Evolutionary conservation across 139 green algal genomes (phyloP), one percentile per base, ranked within the genome.

Genomic region (Spirogloea muscicola): DNA sequence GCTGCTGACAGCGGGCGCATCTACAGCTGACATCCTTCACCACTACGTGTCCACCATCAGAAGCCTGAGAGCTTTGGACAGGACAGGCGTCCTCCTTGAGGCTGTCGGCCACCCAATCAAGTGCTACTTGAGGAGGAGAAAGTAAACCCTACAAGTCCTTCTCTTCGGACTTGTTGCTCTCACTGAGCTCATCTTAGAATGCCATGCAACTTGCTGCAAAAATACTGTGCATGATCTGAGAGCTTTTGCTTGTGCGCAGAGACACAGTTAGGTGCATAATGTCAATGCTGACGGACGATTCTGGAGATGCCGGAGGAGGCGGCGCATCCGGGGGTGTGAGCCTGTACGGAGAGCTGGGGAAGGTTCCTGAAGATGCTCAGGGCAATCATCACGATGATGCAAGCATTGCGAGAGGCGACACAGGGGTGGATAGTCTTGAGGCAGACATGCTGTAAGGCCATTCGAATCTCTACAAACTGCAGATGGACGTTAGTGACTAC

Each of bases 241-340:
- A 76, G 27, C 25, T 46, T 27, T 48, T 46, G 36, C 76, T 77
- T 40, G 38, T 84, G 48, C 37, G 39, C 21, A 72, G 67, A 27
- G 49, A 72, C 38, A 92, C 94, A 52, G 93, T 96, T 31, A 88
- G 89, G 39, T 96, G 91, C 87, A 89, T 98, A 18, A 92, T 98
- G 25, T 86, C 69, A 10, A 87, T 96, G 86, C 74, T 98, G 27
- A 96, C 91, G n/a, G 87, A 94, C 52, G 92, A 90, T 64, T 78
- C 58, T 2, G 52, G 13, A 36, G 73, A 36, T 3, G 85, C 58
- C n/a, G 58, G 21, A 36, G 65, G 25, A 21, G 68, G 66, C 18
- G 69, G n/a, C 6, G 72, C 27, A 65, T 25, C 21, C 40, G 73
- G 75, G 18, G 49, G 36, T n/a, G 39, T 43, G 43, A 73, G 66